Evolutionary conservation across 768 basidiomycete genomes (phyloP).

Genomic region (Pilatotrama ljubarskyi): DNA sequence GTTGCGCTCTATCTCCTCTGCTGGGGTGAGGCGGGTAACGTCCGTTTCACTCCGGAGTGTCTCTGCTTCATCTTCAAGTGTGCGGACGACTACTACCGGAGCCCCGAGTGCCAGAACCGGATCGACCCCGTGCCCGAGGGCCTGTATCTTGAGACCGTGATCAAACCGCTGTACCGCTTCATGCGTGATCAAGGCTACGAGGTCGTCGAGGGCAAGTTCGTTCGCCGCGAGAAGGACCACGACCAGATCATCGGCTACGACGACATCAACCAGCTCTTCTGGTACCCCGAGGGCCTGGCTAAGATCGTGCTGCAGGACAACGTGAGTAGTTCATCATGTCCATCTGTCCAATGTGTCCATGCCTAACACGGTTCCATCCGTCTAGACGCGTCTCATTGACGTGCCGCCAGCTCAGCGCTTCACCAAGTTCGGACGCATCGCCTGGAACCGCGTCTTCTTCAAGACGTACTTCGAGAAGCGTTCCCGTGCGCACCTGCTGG

Average conservation of each 20-base stretch:
- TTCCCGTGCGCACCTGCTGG: constrained; percentile 87
- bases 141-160: constrained; percentile 84
- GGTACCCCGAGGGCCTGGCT: constrained; percentile 98
- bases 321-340: constrained; percentile 43
- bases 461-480: constrained; percentile 99
- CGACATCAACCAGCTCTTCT: constrained; percentile 98
- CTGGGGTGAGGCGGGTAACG: constrained; percentile 98
- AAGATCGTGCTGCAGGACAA: constrained; percentile 89
- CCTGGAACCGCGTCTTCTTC: constrained; percentile 96
- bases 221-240: constrained; percentile 92
- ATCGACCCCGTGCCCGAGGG: constrained; percentile 94
- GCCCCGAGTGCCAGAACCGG: constrained; percentile 94
- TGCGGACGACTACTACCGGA: constrained; percentile 98
- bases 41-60: constrained; percentile 95
- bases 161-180: constrained; percentile 94
- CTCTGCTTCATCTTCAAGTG: constrained; percentile 99
- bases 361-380: constrained; percentile 4
- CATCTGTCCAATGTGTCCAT: neutral
- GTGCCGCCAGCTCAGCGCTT: constrained; percentile 90
- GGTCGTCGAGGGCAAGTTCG: constrained; percentile 91
- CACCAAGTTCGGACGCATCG: constrained; percentile 86
- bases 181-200: constrained; percentile 98
- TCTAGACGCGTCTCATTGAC: constrained; percentile 87
- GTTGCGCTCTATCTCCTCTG: constrained; percentile 94
- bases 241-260: constrained; percentile 98